Evolutionary conservation across 2,329 filamentous ascomycete species (phyloP), one percentile per base, ranked within the genome.

Genomic region (Aspergillus sp.): DNA sequence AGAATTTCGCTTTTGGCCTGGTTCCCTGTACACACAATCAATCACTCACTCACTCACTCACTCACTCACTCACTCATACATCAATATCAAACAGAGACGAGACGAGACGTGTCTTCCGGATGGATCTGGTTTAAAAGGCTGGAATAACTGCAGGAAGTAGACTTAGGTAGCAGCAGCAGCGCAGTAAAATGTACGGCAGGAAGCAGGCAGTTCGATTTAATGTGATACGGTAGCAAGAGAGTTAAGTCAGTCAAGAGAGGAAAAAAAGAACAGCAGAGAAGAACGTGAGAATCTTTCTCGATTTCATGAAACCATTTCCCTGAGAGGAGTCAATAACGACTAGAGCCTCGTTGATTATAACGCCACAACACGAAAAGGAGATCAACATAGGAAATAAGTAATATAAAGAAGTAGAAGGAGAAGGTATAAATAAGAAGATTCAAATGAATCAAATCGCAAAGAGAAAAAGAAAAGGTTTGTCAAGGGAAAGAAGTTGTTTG

Each of bases 371-470:
- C 57, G 30, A 62, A 11, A 56, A 62, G 32, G 60, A 53, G 48
- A 56, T 52, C 62, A 39, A 61, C 47, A 63, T 57, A 62, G 58
- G 55, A 38, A 25, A 57, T 42, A 59, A 41, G 27, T 48, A 55
- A 55, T 65, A 61, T 21, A 68, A 66, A 62, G 50, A 56, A 58
- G 60, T 68, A 60, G 56, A 57, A 64, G 62, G 50, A 66, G 64
- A 66, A 67, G 65, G 57, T 66, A 63, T 61, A 55, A 59, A 63
- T 51, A 67, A 44, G 53, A 36, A 17, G 25, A 25, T 47, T 44
- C 27, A 30, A 11, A 30, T 30, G 10, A 39, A 19, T 44, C 60
- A 64, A 49, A n/a, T 3, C 44, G 17, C 15, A 41, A 13, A 8
- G 39, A 62, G 57, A 66, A 66, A 49, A 32, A 64, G 57, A 66